Evolutionary conservation across 1,284 basidiomycete species (phyloP).

Genomic region (Prillingera fragicola): DNA sequence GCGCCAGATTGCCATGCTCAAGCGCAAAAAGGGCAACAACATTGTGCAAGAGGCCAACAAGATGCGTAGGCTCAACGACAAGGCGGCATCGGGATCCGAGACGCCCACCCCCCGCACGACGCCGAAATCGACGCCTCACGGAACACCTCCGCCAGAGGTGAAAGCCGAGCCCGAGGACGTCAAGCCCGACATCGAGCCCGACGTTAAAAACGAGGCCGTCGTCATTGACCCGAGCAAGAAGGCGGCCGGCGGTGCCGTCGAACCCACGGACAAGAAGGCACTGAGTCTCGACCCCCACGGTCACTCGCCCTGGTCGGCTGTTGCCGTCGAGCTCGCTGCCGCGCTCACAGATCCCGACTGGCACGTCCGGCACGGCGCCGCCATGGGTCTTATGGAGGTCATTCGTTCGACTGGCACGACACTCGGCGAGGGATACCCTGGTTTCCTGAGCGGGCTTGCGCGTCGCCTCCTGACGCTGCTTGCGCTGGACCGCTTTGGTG

Average conservation of each 20-base stretch:
- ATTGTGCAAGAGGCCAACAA: constrained; percentile 45
- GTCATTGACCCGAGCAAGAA: constrained; percentile 47
- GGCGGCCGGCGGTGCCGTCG: constrained; percentile 38
- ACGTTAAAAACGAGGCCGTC: constrained; percentile 24
- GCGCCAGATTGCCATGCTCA: constrained; percentile 47
- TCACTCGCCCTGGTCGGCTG: constrained; percentile 82
- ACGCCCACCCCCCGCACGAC: constrained; percentile 10
- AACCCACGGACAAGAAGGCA: constrained; percentile 24
- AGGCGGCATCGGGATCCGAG: constrained; percentile 11
- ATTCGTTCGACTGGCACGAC: constrained; percentile 77
- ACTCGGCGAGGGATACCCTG: constrained; percentile 69
- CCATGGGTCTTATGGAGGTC: constrained; percentile 83
- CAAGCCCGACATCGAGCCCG: constrained; percentile 1
- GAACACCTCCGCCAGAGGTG: constrained; percentile 8
- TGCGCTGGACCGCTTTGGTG: constrained; percentile 93
- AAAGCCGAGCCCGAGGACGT: constrained; percentile 12
- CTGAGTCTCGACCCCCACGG: constrained; percentile 51
- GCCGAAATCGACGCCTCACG: constrained; percentile 12
- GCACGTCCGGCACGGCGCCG: constrained; percentile 93
- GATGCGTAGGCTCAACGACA: constrained; percentile 40
- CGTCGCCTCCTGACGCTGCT: constrained; percentile 84
- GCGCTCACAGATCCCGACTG: constrained; percentile 80
- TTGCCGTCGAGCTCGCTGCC: constrained; percentile 74
- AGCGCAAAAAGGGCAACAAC: constrained; percentile 47
- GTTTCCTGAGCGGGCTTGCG: constrained; percentile 56